Evolutionary conservation across 2,329 filamentous ascomycete species (phyloP).

Genomic region (Aspergillus udagawae): DNA sequence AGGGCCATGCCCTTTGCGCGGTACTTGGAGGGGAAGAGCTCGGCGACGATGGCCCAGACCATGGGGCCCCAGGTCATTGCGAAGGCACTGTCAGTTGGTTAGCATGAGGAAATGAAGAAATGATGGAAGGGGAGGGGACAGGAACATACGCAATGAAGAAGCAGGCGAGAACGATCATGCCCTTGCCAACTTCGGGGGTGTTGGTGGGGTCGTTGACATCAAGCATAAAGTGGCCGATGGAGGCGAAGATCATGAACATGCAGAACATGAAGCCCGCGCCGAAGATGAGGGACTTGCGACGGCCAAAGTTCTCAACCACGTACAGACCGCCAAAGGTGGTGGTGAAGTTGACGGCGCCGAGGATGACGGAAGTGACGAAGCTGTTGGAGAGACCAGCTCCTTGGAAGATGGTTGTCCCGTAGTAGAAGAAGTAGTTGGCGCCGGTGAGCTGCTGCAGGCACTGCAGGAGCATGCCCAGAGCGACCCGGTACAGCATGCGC

Average conservation of each 20-base stretch:
- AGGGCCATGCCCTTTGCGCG: slow-evolving; percentile 72
- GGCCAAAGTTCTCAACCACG: slow-evolving; percentile 64
- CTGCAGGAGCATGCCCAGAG: slow-evolving; percentile 40
- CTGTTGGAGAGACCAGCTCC: slow-evolving; percentile 62
- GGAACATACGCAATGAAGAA: slow-evolving; percentile 58
- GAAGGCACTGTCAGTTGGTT: slow-evolving; percentile 45
- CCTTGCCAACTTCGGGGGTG: slow-evolving; percentile 51
- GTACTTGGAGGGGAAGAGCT: slow-evolving; percentile 39
- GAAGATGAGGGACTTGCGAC: slow-evolving; percentile 62
- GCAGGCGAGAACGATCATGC: slow-evolving; percentile 67
- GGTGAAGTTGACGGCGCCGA: slow-evolving; percentile 62
- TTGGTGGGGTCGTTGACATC: slow-evolving; percentile 34
- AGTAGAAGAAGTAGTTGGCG: slow-evolving; percentile 52
- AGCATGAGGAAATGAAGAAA: not conserved
- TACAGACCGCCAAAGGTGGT: slow-evolving; percentile 65
- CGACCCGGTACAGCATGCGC: slow-evolving; percentile 40
- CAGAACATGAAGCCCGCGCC: slow-evolving; percentile 65
- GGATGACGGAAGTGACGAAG: slow-evolving; percentile 61
- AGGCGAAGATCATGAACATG: slow-evolving; percentile 63
- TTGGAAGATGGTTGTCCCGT: slow-evolving; percentile 49
- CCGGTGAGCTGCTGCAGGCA: slow-evolving; percentile 43
- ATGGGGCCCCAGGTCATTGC: slow-evolving; percentile 65
- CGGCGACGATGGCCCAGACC: slow-evolving; percentile 45
- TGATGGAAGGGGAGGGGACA: no score
- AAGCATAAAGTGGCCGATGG: slow-evolving; percentile 48